Conservation (phyloP, 2,329 filamentous ascomycete species). For the Dothistroma septosporum region DNA sequence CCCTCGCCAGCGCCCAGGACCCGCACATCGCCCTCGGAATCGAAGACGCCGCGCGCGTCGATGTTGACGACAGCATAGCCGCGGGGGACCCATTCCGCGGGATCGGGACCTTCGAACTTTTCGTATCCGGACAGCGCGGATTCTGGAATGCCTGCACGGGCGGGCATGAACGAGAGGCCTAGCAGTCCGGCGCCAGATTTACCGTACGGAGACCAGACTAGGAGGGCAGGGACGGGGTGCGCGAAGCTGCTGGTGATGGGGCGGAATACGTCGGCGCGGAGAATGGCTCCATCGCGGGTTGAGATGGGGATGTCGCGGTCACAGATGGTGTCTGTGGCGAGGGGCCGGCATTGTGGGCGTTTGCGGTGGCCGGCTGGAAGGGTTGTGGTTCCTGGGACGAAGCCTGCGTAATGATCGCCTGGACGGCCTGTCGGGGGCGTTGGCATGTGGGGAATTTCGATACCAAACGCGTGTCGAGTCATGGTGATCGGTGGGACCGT, state of each 20-base stretch:
- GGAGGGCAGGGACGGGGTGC: background rate
- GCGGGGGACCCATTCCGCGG: slow-evolving; percentile 32
- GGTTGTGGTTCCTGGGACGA: background rate
- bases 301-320: background rate
- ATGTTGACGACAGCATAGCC: slow-evolving; percentile 36
- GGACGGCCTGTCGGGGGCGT: background rate
- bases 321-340: background rate
- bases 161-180: slow-evolving; percentile 46
- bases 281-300: background rate
- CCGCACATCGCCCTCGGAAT: slow-evolving; percentile 36
- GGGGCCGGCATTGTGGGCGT: background rate
- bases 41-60: slow-evolving; percentile 30
- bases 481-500: background rate
- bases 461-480: background rate
- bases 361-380: background rate
- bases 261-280: background rate
- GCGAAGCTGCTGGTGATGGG: background rate
- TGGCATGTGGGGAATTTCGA: background rate
- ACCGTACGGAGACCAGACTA: slow-evolving; percentile 30
- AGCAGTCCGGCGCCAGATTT: slow-evolving; percentile 29
- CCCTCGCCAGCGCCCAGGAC: slow-evolving; percentile 44
- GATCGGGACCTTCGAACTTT: slow-evolving; percentile 45
- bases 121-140: slow-evolving; percentile 31
- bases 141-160: slow-evolving; percentile 39
- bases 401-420: slow-evolving; percentile 2